phyloP scores from a whole-genome alignment of 768 basidiomycete species.

The Termitomyces sp. region DNA sequence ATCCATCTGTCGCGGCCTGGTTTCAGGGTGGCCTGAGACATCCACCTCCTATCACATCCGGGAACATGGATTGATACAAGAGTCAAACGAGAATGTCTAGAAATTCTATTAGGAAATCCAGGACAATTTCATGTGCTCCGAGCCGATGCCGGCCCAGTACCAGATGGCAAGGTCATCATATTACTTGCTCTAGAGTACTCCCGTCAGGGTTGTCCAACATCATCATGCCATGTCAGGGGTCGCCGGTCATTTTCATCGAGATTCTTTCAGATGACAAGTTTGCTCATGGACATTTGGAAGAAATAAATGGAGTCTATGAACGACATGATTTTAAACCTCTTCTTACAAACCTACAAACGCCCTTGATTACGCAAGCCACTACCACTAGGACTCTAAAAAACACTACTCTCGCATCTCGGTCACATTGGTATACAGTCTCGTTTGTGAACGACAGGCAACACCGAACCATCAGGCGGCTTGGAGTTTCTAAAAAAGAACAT shows the following conservation, averaged over 20 bases:
- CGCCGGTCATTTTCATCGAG: not conserved
- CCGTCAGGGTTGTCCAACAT: no score
- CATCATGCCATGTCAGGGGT: not conserved
- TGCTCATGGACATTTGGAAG: not conserved
- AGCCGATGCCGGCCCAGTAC: no score
- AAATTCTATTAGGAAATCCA: no score
- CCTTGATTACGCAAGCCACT: not conserved
- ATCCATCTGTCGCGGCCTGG: no score
- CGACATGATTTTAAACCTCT: no score
- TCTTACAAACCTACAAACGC: not conserved
- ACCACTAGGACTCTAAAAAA: not conserved
- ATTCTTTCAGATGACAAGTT: not conserved
- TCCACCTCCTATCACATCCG: no score
- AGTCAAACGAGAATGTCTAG: no score
- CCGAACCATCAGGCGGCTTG: not conserved
- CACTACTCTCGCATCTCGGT: no score
- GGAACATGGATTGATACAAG: no score
- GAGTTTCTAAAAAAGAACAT: not conserved
- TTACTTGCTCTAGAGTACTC: not conserved
- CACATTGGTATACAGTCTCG: not conserved
- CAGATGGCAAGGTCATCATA: no score
- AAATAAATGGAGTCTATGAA: not conserved
- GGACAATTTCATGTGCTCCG: no score
- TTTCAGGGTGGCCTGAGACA: no score
- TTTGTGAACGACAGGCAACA: not conserved